Conservation (phyloP, 2,329 filamentous ascomycete genomes). For the Cladosporium austrohemisphaericum region DNA sequence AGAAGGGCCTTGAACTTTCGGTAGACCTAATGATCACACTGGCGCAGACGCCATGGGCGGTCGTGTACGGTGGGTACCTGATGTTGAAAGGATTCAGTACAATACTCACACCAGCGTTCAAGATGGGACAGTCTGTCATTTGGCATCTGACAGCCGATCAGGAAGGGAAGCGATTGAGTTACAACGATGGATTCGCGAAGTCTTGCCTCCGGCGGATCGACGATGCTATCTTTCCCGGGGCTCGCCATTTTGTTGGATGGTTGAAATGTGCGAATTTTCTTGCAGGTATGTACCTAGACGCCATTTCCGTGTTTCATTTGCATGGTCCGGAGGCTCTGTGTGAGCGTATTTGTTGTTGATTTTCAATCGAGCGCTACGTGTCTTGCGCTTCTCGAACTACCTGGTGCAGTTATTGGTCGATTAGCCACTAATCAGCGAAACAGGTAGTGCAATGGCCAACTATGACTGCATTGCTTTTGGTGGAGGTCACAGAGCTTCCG, state of each 20-base stretch:
- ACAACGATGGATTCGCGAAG: background rate
- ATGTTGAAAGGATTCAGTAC: background rate
- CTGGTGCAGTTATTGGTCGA: too few species aligned
- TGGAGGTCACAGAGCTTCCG: background rate
- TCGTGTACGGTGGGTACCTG: background rate
- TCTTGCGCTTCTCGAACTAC: too few species aligned
- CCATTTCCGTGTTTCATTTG: background rate
- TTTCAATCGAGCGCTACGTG: too few species aligned
- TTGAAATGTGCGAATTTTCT: background rate
- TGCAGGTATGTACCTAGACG: background rate
- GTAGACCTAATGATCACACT: background rate
- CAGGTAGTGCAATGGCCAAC: background rate
- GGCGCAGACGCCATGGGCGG: background rate
- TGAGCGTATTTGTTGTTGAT: too few species aligned
- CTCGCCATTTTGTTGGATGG: slow-evolving; percentile 2
- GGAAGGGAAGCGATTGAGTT: background rate
- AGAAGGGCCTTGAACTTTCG: background rate
- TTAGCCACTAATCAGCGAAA: too few species aligned
- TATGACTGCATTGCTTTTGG: background rate
- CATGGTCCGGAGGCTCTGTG: too few species aligned
- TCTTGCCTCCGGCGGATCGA: background rate
- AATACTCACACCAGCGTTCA: background rate
- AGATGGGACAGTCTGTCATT: background rate
- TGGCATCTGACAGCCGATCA: background rate
- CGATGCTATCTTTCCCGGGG: background rate